Conservation (phyloP, 352 stramenopile genomes). For the Phytopythium kandeliae region DNA sequence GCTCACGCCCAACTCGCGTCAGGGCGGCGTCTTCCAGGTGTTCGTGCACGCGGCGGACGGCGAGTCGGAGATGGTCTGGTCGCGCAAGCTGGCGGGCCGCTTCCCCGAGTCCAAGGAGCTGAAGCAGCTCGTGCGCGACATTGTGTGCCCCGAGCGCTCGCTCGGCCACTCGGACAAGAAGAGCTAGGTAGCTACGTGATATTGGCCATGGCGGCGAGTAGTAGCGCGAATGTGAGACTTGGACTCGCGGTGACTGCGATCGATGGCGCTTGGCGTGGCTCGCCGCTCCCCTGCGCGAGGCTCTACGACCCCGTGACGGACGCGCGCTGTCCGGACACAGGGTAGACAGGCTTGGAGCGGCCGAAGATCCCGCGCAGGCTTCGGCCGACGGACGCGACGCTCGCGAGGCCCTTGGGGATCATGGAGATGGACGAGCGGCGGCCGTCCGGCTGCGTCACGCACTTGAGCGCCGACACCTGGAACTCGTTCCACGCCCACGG, state of each 20-base stretch:
- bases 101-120: conserved; percentile 93
- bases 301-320: neutral
- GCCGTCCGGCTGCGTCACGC: conserved; percentile 47
- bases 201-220: too few species aligned
- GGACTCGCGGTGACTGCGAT: too few species aligned
- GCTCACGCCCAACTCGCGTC: conserved; percentile 50
- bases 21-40: conserved; percentile 66
- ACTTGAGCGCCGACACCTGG: conserved; percentile 63
- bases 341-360: conserved; percentile 38
- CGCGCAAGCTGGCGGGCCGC: conserved; percentile 61
- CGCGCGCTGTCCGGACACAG: conserved; percentile 1
- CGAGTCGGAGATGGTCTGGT: conserved; percentile 77
- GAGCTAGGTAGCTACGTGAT: conserved; percentile 11
- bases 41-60: conserved; percentile 39
- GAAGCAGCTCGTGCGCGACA: conserved; percentile 90
- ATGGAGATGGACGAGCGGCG: conserved; percentile 26
- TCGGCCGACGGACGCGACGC: conserved; percentile 48
- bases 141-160: conserved; percentile 72
- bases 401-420: conserved; percentile 31
- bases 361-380: conserved; percentile 50
- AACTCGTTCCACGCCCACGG: conserved; percentile 73
- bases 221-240: too few species aligned
- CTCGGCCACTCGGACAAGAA: conserved; percentile 85
- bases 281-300: too few species aligned
- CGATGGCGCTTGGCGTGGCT: too few species aligned